Conservation (phyloP, 305 asterid genomes). For the Fraxinus velutina region DNA sequence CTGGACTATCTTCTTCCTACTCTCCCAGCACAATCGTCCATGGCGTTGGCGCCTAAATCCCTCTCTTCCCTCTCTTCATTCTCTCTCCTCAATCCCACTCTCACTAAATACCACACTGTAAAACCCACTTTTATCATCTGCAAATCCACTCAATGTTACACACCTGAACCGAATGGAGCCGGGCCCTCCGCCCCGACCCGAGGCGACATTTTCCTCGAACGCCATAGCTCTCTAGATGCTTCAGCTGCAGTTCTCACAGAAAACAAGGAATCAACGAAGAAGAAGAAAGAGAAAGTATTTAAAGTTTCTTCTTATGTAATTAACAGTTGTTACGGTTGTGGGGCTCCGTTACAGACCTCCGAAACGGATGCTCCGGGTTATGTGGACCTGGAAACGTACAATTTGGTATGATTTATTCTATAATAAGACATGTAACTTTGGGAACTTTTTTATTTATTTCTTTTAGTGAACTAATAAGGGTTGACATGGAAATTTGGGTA, state of each 20-base stretch:
- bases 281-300: conserved; percentile 38
- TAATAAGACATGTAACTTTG: not conserved
- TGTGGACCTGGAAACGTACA: conserved; percentile 66
- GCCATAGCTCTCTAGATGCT: conserved; percentile 48
- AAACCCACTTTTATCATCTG: conserved; percentile 38
- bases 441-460: not conserved
- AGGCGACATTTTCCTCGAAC: conserved; percentile 72
- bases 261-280: conserved; percentile 39
- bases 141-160: conserved; percentile 36
- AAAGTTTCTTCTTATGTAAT: conserved; percentile 35
- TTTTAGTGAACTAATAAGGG: not conserved
- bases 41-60: conserved; percentile 71
- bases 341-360: conserved; percentile 75
- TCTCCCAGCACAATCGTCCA: conserved; percentile 23
- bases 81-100: conserved; percentile 16
- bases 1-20: not conserved
- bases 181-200: conserved; percentile 84
- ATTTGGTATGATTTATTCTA: conserved; percentile 45
- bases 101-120: conserved; percentile 26
- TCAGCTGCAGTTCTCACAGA: conserved; percentile 36
- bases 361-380: conserved; percentile 79
- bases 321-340: conserved; percentile 83
- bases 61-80: conserved; percentile 37
- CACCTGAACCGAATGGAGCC: conserved; percentile 53
- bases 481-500: not conserved